Conservation (phyloP, 2,329 filamentous ascomycete species). For the Cytospora leucostoma region DNA sequence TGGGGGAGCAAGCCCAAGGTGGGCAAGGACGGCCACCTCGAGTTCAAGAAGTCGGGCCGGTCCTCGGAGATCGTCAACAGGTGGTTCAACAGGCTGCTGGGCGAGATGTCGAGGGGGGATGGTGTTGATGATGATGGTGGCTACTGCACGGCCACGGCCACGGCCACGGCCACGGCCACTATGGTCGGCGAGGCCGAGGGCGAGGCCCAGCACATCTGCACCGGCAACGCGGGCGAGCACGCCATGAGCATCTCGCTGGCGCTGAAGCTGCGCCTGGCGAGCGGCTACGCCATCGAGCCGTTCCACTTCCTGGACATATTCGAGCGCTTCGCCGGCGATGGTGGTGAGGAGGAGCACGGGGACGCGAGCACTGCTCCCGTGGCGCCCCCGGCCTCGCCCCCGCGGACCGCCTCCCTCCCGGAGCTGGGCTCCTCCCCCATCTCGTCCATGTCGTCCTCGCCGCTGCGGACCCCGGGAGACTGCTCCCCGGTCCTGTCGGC, state of each 20-base stretch:
- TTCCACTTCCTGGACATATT: constrained; percentile 38
- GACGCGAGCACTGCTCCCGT: too few relatives aligned
- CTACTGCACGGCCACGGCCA: too few relatives aligned
- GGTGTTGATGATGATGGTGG: too few relatives aligned
- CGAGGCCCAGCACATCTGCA: constrained; percentile 32
- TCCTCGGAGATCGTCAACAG: constrained; percentile 37
- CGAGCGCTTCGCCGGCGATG: constrained; percentile 27
- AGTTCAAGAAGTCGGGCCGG: constrained; percentile 35
- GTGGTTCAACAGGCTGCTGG: constrained; percentile 36
- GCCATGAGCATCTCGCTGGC: constrained; percentile 42
- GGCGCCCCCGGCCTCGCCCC: neutral
- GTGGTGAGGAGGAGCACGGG: too few relatives aligned
- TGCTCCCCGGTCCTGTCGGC: constrained; percentile 9
- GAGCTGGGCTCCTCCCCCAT: neutral
- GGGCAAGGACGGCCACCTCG: constrained; percentile 30
- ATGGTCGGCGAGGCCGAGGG: too few relatives aligned
- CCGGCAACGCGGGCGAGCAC: constrained; percentile 39
- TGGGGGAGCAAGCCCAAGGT: constrained; percentile 39
- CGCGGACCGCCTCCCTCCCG: neutral
- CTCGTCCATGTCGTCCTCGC: constrained; percentile 13
- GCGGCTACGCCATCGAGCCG: constrained; percentile 40
- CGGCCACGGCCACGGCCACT: too few relatives aligned
- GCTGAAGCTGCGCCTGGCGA: constrained; percentile 35
- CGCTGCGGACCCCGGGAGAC: neutral
- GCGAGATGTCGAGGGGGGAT: too few relatives aligned